Base-by-base conservation (phyloP, 148 eudicot genomes). In the Cornus controversa region DNA sequence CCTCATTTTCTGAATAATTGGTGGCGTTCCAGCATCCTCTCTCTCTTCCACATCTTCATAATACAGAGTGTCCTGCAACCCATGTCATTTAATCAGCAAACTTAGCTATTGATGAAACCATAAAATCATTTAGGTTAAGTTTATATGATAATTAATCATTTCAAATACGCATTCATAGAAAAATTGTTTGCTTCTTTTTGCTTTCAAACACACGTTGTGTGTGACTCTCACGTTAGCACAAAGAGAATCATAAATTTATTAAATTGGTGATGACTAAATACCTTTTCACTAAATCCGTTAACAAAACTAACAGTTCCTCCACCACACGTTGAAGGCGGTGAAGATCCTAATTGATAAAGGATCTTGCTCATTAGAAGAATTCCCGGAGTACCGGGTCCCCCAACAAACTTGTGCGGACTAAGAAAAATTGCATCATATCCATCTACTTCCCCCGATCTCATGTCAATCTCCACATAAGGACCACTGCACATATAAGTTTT, bases 11-110 rank as follows among this genome's bases (percentile, higher is more conserved):
- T 87, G 87, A 23, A 79, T 77, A 24, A 87, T 85, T 27, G 79
- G 84, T 29, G 90, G 90, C 1, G 90, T 87, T 7, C 90, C 90
- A 0, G 90, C 87, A 16, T 75, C 85, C 67, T 87, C 90, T 62
- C 90, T 80, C 70, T 84, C 86, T 76, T 87, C 90, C 25, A 87
- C 34, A 2, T 78, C 78, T 0, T 83, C 74, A 71, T 47, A 69
- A 66, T 82, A 85, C 25, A 85, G 68, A 6, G 87, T 85, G 74
- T 85, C 87, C 87, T 87, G 62, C 62, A 29, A 23, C 3, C 16
- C 13, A 20, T 5, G 4, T 15, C 25, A 36, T 5, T 13, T 7
- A 2, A 50, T 22, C 2, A 37, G 27, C 16, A 50, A 70, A 70
- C 24, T 42, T n/a, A n/a, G n/a, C n/a, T n/a, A n/a, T n/a, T n/a